phyloP scores from a whole-genome alignment of 2,329 filamentous ascomycete genomes.

The Colletotrichum chlorophyti region DNA sequence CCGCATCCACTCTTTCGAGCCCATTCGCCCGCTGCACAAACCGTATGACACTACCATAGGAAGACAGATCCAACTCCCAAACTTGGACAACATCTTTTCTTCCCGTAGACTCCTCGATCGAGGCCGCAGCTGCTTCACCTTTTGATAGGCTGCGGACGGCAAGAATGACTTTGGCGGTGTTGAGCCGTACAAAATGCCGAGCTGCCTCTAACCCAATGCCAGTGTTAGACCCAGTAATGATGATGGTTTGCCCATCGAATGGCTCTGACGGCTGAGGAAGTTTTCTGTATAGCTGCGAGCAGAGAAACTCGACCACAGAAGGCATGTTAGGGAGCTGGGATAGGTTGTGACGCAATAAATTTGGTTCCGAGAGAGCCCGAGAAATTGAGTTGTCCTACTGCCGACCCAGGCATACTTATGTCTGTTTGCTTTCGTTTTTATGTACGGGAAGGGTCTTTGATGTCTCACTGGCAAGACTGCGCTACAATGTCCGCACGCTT shows the following conservation, averaged over 20 bases:
- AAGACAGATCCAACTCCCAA: conserved; percentile 42
- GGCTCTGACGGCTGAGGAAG: not conserved
- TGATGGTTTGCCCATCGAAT: no score
- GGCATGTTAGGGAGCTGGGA: no score
- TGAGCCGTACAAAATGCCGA: conserved; percentile 38
- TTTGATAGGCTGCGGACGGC: conserved; percentile 34
- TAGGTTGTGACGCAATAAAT: no score
- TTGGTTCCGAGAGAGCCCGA: no score
- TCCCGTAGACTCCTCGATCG: conserved; percentile 1
- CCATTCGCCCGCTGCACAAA: conserved; percentile 40
- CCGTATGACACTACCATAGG: conserved; percentile 43
- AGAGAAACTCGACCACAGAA: no score
- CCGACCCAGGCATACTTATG: no score
- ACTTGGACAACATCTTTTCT: not conserved
- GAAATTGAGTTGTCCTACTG: no score
- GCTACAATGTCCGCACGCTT: no score
- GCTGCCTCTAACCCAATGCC: conserved; percentile 43
- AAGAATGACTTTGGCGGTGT: conserved; percentile 40
- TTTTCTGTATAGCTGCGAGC: not conserved
- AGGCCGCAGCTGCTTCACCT: conserved; percentile 11
- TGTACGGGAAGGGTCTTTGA: no score
- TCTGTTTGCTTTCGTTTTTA: no score
- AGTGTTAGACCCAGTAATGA: conserved; percentile 43
- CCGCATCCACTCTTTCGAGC: conserved; percentile 42
- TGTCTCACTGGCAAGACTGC: no score